Conservation (phyloP, 2,329 filamentous ascomycete species). For the Epichloe baconii region DNA sequence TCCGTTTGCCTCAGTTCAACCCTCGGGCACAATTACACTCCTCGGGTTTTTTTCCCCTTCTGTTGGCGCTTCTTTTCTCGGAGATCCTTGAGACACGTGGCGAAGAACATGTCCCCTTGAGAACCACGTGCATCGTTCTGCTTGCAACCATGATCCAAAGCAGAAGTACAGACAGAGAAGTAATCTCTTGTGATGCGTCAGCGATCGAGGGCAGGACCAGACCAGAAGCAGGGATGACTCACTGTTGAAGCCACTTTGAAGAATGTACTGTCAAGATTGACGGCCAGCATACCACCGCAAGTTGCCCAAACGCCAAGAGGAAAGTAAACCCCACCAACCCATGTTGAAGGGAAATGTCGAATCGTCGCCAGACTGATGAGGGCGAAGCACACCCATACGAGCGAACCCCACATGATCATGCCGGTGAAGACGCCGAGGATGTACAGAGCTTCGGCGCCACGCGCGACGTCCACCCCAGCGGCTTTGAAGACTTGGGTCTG, state of each 20-base stretch:
- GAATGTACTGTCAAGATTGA: conserved; percentile 28
- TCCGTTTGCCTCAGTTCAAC: too few relatives aligned
- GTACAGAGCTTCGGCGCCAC: conserved; percentile 36
- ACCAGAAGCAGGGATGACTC: conserved; percentile 1
- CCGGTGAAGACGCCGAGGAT: conserved; percentile 37
- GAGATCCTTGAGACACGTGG: conserved; percentile 28
- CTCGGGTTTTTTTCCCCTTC: not conserved
- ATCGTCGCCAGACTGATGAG: conserved; percentile 27
- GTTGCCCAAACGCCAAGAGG: conserved; percentile 30
- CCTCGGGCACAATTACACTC: conserved; percentile 10
- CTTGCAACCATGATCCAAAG: conserved; percentile 29
- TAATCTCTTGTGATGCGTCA: conserved; percentile 17
- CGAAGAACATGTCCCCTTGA: conserved; percentile 30
- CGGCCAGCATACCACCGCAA: conserved; percentile 26
- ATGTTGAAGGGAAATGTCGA: conserved; percentile 30
- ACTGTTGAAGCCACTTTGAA: conserved; percentile 28
- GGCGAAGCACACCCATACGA: conserved; percentile 29
- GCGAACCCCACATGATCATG: conserved; percentile 32
- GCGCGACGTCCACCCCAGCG: conserved; percentile 18
- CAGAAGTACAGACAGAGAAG: conserved; percentile 26
- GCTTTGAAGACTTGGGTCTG: conserved; percentile 31
- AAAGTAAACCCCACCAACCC: conserved; percentile 37
- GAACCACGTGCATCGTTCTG: conserved; percentile 24
- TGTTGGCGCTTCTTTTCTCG: conserved; percentile 18
- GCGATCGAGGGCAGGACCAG: not conserved